Evolutionary conservation across 192 early-diverging fungal species (phyloP).

Genomic region (Lobosporangium transversale): DNA sequence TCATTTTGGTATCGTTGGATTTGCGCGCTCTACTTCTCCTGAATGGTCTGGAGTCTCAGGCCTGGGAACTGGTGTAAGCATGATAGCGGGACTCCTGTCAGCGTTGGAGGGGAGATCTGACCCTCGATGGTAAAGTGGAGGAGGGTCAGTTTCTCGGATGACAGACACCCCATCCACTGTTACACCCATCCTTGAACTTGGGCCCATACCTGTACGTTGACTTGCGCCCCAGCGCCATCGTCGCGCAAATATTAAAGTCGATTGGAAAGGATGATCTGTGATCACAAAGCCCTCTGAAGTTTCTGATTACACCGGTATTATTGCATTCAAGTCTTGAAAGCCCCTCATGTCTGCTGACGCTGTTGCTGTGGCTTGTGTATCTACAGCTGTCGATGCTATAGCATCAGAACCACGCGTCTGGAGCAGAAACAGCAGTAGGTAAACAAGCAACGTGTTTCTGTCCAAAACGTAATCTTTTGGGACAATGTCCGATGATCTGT

Average conservation of each 20-base stretch:
- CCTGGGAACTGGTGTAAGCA: slow-evolving; percentile 6
- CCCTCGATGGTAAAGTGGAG: slow-evolving; percentile 25
- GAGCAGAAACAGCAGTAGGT: too few relatives aligned
- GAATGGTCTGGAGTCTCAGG: not conserved
- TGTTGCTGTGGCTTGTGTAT: not conserved
- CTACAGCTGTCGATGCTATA: not conserved
- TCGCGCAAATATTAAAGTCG: slow-evolving; percentile 15
- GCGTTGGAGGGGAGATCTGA: slow-evolving; percentile 10
- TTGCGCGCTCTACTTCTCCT: not conserved
- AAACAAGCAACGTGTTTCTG: not conserved
- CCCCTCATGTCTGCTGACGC: not conserved
- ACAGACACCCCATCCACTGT: not conserved
- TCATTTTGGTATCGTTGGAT: not conserved
- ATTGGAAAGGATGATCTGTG: slow-evolving; percentile 2
- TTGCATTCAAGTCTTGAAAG: not conserved
- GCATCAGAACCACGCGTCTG: slow-evolving; percentile 4
- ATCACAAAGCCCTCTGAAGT: not conserved
- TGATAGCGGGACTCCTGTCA: slow-evolving; percentile 1
- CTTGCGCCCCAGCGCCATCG: slow-evolving; percentile 12
- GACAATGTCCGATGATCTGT: not conserved
- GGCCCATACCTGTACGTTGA: not conserved
- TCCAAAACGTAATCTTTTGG: not conserved
- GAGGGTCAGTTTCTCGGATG: slow-evolving; percentile 8
- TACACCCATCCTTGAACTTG: not conserved
- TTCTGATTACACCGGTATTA: slow-evolving; percentile 6